A percentile compares a stretch with the other conserved stretches of the same genome.
phyloP scores from a whole-genome alignment of 768 basidiomycete genomes.

The Atractiella rhizophila region DNA sequence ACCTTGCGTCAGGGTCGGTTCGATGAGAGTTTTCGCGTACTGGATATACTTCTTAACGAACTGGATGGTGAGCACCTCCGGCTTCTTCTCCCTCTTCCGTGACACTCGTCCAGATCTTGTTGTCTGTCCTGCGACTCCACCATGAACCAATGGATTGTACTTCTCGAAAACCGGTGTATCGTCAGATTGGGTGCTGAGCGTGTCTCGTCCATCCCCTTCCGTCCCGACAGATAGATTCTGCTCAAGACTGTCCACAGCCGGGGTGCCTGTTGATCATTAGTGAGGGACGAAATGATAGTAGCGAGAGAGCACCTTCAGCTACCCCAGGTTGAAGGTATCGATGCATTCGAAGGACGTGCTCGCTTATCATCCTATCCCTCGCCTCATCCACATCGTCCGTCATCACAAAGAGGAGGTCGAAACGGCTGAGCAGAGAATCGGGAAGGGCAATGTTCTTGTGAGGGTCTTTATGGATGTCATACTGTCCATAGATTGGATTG shows the following conservation, averaged over 20 bases:
- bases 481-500: constrained; percentile 96
- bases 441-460: constrained; percentile 96
- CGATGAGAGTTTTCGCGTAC: constrained; percentile 69
- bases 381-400: constrained; percentile 94
- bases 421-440: constrained; percentile 91
- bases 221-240: constrained; percentile 75
- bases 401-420: constrained; percentile 90
- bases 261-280: constrained; percentile 27
- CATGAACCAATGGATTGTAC: constrained; percentile 79
- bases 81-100: constrained; percentile 28
- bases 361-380: constrained; percentile 77
- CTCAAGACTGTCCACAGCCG: constrained; percentile 57
- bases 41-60: constrained; percentile 98
- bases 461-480: constrained; percentile 97
- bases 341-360: constrained; percentile 92
- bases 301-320: constrained; percentile 43
- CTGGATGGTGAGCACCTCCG: constrained; percentile 67
- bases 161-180: constrained; percentile 79
- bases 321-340: constrained; percentile 86
- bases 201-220: constrained; percentile 23
- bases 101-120: constrained; percentile 28
- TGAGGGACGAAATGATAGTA: not conserved
- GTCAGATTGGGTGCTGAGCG: constrained; percentile 27
- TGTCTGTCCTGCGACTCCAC: constrained; percentile 47
- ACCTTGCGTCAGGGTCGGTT: constrained; percentile 66